Conservation (phyloP, 2,329 filamentous ascomycete species). For the Aspergillus terreus region DNA sequence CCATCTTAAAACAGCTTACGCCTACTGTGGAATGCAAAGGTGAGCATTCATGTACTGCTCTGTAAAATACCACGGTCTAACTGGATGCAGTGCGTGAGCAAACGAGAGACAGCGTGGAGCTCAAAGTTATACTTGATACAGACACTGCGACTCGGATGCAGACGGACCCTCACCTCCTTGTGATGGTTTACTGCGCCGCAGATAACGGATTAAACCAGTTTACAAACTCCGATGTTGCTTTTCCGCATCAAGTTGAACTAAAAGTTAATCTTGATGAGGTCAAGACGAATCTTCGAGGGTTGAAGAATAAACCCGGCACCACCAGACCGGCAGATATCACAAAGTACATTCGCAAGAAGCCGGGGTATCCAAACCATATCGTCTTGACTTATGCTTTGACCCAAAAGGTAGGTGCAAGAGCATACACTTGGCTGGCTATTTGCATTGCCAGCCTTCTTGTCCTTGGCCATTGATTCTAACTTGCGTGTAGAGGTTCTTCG, state of each 20-base stretch:
- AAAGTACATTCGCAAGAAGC: slow-evolving; percentile 62
- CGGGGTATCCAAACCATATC: slow-evolving; percentile 70
- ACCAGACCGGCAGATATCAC: slow-evolving; percentile 94
- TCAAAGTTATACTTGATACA: slow-evolving; percentile 57
- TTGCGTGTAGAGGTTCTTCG: slow-evolving; percentile 61
- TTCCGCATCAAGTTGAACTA: slow-evolving; percentile 88
- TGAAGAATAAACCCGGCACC: slow-evolving; percentile 95
- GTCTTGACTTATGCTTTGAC: slow-evolving; percentile 91
- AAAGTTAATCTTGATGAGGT: slow-evolving; percentile 85
- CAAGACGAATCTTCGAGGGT: slow-evolving; percentile 85
- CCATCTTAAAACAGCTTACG: slow-evolving; percentile 63
- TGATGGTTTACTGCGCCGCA: slow-evolving; percentile 80
- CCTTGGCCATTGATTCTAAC: slow-evolving; percentile 1
- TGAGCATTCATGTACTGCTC: slow-evolving; percentile 33
- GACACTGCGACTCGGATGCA: slow-evolving; percentile 55
- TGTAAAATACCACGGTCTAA: slow-evolving; percentile 14
- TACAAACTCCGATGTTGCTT: slow-evolving; percentile 66
- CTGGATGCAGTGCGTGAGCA: slow-evolving; percentile 51
- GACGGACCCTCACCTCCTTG: slow-evolving; percentile 59
- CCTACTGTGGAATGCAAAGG: slow-evolving; percentile 67
- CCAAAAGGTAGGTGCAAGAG: slow-evolving; percentile 59
- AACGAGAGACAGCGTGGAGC: slow-evolving; percentile 56
- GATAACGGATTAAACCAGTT: slow-evolving; percentile 59
- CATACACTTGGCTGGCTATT: neutral
- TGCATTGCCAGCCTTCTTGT: too few species aligned